Base-by-base conservation (phyloP, 768 basidiomycete species). In the Mycena venus region DNA sequence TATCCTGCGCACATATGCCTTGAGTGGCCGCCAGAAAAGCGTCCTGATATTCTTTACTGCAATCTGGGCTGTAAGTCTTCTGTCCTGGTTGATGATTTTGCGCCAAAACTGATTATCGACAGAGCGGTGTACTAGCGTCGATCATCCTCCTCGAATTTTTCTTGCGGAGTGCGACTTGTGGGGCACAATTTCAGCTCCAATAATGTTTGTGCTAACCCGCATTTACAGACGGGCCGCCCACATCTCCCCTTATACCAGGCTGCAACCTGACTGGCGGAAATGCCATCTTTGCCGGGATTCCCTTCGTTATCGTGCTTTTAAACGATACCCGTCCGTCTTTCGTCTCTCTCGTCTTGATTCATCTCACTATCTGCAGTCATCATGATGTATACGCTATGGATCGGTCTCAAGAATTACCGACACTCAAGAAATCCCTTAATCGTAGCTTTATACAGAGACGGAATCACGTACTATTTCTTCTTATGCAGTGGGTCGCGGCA, bases 401-500 rank as follows among this genome's bases (percentile, higher is more conserved):
- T 80, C 34, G 78, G 80, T 8, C 17, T 80, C 29, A 76, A 64
- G 15, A 75, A 72, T 32, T 81, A 76, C 59, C 73, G 80, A 23
- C 70, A 78, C 56, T 72, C 77, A 3, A 59, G 61, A 31, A 82
- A 76, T 51, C 75, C 74, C 0, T 65, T 82, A 1, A 68, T 82
- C 12, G 55, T 61, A 8, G 75, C 77, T 2, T 53, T 82, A 0
- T 82, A 79, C 60, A 75, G 77, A 25, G 81, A 82, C 34, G 80
- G 81, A 2, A 72, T 77, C 49, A 70, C 72, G n/a, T 81, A 79
- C 60, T 82, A 79, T 32, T 25, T 82, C 8, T 77, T 77, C 58
- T 47, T 81, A 19, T 79, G 75, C 65, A 25, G 80, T 82, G 49
- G 38, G 79, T 71, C 6, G 7, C 25, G 11, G 14, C 19, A 10